These are phyloP conservation scores for Paracorniculantispora psalliotae DNA, from an alignment of 2,329 filamentous ascomycete species.

Conservation along the genomic window DNA sequence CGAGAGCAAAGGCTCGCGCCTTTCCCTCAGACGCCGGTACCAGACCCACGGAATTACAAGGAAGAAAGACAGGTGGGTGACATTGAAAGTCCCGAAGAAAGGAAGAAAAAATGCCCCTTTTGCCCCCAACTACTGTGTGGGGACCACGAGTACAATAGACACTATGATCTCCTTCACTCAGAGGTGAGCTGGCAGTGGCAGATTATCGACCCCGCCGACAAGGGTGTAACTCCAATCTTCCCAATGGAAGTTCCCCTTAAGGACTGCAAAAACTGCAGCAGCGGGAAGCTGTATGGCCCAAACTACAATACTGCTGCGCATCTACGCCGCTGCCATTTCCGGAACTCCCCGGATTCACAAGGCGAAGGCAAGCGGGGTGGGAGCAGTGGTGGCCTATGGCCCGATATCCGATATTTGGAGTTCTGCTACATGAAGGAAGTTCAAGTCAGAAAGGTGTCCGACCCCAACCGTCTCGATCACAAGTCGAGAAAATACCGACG, in stretches of 20 bases:
- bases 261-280: slow-evolving; percentile 78
- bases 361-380: slow-evolving; percentile 30
- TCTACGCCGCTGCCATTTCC: slow-evolving; percentile 79
- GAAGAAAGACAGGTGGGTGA: background rate
- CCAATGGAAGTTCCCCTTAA: slow-evolving; percentile 59
- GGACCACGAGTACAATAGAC: background rate
- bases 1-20: too few species aligned
- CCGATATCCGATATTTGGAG: slow-evolving; percentile 52
- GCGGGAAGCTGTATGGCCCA: slow-evolving; percentile 74
- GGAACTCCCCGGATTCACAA: slow-evolving; percentile 52
- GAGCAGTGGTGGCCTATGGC: slow-evolving; percentile 50
- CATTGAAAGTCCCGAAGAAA: too few species aligned
- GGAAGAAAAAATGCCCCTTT: background rate
- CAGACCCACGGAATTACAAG: too few species aligned
- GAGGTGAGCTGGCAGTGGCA: background rate
- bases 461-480: slow-evolving; percentile 30
- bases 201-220: background rate
- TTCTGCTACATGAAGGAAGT: slow-evolving; percentile 57
- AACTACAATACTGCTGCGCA: slow-evolving; percentile 96
- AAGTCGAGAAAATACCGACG: slow-evolving; percentile 18
- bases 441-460: slow-evolving; percentile 37
- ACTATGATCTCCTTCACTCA: background rate
- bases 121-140: background rate
- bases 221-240: slow-evolving; percentile 14
- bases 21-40: too few species aligned